Evolutionary conservation across 805 yeast species (phyloP), one percentile per base, ranked within the genome.

Genomic region (Lachancea sp.): DNA sequence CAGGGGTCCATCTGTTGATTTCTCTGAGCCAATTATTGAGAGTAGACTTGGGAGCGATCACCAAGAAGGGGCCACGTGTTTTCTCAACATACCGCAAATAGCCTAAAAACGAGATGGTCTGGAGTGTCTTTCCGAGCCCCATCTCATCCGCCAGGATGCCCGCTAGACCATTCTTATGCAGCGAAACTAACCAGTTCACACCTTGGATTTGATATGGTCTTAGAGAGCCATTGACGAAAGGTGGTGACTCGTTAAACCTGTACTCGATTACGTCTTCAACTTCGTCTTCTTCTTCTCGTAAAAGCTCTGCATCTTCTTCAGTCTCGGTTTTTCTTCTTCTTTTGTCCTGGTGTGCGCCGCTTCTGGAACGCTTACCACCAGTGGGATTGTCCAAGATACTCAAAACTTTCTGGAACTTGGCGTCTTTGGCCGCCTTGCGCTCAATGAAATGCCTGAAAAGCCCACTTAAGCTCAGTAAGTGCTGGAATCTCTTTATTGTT

Each of bases 71-170:
- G 40, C 82, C 86, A 13, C 90, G 92, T 1, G 94, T 80, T 40
- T 80, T 78, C 49, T 72, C 78, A 11, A 79, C 78, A 40, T 89
- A 74, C 2, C 97, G 97, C 37, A 90, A 59, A 0, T 97, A 90
- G 97, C 97, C 90, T 84, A 89, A 72, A 23, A 90, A 68, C 0
- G 96, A 71, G 24, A 90, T 72, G 59, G 97, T 90, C 58, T 87
- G 96, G 20, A 87, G 68, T 0, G 96, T 87, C 56, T 87, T 87
- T 18, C 96, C 96, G 29, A 87, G 69, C 3, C 96, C 97, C 97
- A 88, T 88, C 61, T 85, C 97, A 64, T 88, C 97, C 0, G 97
- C 97, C 97, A 90, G 89, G 37, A 90, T 90, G 2, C 97, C 97
- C 68, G 83, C 75, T 34, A 83, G 64, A 45, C 77, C 74, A 62